Conservation (phyloP, 1,284 basidiomycete genomes). For the Puccinia hordei region DNA sequence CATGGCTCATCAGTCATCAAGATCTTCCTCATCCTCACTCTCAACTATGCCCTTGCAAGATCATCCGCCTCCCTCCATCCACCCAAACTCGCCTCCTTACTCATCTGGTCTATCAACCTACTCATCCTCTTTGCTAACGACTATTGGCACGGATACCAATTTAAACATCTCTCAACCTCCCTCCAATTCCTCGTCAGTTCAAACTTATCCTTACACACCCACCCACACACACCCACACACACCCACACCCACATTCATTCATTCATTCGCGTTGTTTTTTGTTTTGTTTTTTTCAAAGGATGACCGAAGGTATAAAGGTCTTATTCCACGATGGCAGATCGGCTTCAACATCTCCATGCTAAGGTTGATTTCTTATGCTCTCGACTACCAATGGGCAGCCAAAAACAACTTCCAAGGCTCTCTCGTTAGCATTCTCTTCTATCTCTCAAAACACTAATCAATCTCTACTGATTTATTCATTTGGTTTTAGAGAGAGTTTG, state of each 20-base stretch:
- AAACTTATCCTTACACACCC: constrained; percentile 5
- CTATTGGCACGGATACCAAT: constrained; percentile 73
- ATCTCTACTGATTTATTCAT: not conserved
- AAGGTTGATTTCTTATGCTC: constrained; percentile 83
- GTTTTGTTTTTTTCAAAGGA: constrained; percentile 58
- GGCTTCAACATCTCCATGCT: constrained; percentile 97
- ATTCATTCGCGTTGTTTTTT: not conserved
- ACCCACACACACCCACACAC: too few relatives aligned
- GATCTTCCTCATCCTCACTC: constrained; percentile 69
- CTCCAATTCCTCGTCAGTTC: constrained; percentile 66
- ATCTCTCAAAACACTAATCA: not conserved
- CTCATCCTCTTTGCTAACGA: constrained; percentile 77
- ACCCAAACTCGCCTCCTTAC: constrained; percentile 61
- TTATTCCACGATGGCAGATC: constrained; percentile 88
- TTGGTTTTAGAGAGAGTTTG: constrained; percentile 50
- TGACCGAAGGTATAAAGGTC: constrained; percentile 68
- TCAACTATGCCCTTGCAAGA: constrained; percentile 73
- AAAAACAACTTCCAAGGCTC: constrained; percentile 22
- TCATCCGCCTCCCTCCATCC: too few relatives aligned
- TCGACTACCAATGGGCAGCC: constrained; percentile 81
- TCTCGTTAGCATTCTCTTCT: not conserved
- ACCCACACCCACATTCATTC: not conserved
- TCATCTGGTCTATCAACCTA: constrained; percentile 78
- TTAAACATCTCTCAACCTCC: constrained; percentile 65
- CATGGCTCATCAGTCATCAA: constrained; percentile 86